Base-by-base conservation (phyloP, 2,329 filamentous ascomycete species). In the Penicillium janthinellum region DNA sequence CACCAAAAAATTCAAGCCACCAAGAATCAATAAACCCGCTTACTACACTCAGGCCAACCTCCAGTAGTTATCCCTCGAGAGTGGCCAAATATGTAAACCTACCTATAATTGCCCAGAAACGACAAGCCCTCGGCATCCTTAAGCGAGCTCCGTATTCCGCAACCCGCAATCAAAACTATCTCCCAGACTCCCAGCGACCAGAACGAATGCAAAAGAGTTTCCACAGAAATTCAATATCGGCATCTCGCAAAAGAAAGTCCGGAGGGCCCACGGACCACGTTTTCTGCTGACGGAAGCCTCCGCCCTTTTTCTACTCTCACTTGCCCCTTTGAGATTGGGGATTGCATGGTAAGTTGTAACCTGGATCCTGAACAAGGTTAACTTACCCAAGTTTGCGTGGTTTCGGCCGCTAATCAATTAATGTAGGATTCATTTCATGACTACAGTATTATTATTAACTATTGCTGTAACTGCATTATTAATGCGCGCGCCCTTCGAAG, bases 71-170 rank as follows among this genome's bases (percentile, higher is more conserved):
- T 25, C 44, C 25, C 12, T n/a, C 49, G 20, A 38, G 28, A 17
- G 45, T 17, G 15, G 34, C 34, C 17, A 37, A 50, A 22, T 31
- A 31, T 31, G 28, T 31, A 31, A 31, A 25, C 25, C 25, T 31
- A 8, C 25, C 20, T 20, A 28, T 38, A n/a, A 25, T 22, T 39
- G 49, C 34, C 49, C 35, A 39, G 48, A 51, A 51, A 38, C 28
- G 17, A 14, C 48, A 17, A 37, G 34, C 37, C 31, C 44, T 62
- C 59, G 59, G 59, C 59, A 54, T 34, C 28, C 20, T 54, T 63
- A 63, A 45, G 58, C 62, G 60, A 64, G 62, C 60, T 61, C 61
- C 61, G 60, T 41, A 31, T 58, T 61, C 61, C 61, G 57, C 45
- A 38, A 38, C 28, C 22, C 38, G 15, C 28, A 56, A 42, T 53